A percentile compares a stretch with the other conserved stretches of the same genome.
These are phyloP conservation scores for Bodo saltans DNA, from an alignment of 78 protist genomes.

Conservation along the genomic window DNA sequence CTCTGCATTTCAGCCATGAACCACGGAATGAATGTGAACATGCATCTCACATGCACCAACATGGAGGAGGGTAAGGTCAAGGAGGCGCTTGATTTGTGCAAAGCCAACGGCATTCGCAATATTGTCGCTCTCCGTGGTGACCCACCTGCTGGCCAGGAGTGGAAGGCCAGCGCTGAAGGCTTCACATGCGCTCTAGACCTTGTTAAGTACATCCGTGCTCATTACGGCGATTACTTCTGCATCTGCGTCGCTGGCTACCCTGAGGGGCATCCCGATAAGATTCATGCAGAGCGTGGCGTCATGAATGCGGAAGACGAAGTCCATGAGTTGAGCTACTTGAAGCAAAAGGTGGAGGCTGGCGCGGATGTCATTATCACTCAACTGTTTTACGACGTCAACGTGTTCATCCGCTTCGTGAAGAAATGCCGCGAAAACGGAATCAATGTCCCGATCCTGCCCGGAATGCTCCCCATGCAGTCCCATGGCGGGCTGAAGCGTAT, in stretches of 20 bases:
- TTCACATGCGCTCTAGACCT: constrained; percentile 81
- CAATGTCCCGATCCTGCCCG: constrained; percentile 91
- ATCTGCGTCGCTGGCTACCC: constrained; percentile 89
- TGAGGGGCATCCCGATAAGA: constrained; percentile 75
- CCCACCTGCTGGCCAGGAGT: constrained; percentile 78
- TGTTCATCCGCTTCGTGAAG: constrained; percentile 46
- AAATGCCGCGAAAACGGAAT: constrained; percentile 78
- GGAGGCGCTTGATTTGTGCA: constrained; percentile 58
- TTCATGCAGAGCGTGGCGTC: background rate
- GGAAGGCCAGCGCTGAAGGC: constrained; percentile 71
- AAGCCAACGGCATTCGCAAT: constrained; percentile 71
- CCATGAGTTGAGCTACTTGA: constrained; percentile 23
- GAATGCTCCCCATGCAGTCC: constrained; percentile 90
- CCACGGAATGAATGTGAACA: constrained; percentile 58
- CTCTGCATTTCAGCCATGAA: constrained; percentile 50
- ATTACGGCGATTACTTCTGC: constrained; percentile 83
- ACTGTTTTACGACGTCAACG: constrained; percentile 79
- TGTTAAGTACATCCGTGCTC: constrained; percentile 71
- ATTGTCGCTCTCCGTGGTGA: constrained; percentile 92
- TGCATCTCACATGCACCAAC: constrained; percentile 90
- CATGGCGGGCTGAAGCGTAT: constrained; percentile 71
- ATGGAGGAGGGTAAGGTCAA: constrained; percentile 54
- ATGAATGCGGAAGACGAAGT: background rate
- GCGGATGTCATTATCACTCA: constrained; percentile 93
- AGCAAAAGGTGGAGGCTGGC: constrained; percentile 83